Base-by-base conservation (phyloP, 1,284 basidiomycete genomes). In the Cystobasidiaceae sp. region DNA sequence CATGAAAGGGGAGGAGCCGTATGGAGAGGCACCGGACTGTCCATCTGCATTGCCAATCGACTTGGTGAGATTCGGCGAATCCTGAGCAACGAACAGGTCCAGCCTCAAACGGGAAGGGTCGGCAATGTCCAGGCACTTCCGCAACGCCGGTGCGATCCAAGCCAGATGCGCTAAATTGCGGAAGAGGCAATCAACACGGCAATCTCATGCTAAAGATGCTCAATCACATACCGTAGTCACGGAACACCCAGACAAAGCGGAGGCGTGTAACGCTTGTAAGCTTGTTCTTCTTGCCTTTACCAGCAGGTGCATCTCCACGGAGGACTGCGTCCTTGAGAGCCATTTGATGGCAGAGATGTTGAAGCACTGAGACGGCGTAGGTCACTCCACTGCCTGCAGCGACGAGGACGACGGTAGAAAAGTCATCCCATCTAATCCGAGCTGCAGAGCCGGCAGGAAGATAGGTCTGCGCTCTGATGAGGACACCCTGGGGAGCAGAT, bases 181-280 rank as follows among this genome's bases (percentile, higher is more conserved):
- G 21, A 48, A 25, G 21, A 59, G 30, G 21, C 50, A 21, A 44
- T 43, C 4, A 21, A 52, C 28, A 52, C 7, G 19, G 9, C 19
- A 33, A 37, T 33, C 48, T 25, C 32, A 44, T 44, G 27, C 19
- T 27, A 3, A 3, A 7, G n/a, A 19, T 4, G 2, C 13, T 19
- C 2, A 17, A 37, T 17, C 41, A 37, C 55, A 75, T 66, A 87
- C 87, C 82, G 73, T 86, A 90, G 74, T 92, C 90, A 55, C 88
- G 81, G 51, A 90, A 81, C 51, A 92, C 82, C 90, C 90, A 93
- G 2, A 92, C 83, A 70, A 93, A 90, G 25, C 89, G 81, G 0
- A 91, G 81, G 1, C 88, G 81, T 41, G 76, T 79, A 1, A 83
- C 84, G 65, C 79, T 78, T 70, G 82, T 84, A 8, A 76, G 76